phyloP scores from a whole-genome alignment of 352 stramenopile genomes.

The Elongisporangium undulatum region DNA sequence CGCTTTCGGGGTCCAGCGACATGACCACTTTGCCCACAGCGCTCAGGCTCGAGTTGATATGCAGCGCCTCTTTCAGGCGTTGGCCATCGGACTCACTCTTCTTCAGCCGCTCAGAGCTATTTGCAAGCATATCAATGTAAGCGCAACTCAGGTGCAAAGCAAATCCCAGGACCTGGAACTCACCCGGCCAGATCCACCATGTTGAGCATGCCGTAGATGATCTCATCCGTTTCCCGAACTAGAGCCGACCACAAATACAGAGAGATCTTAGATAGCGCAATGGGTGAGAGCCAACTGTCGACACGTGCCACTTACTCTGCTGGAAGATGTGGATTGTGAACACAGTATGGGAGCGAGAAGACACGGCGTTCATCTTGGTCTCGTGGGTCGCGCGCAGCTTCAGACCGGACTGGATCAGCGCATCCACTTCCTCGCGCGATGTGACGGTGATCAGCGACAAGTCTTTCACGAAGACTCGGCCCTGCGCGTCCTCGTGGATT shows the following conservation, averaged over 20 bases:
- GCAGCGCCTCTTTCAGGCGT: slow-evolving; percentile 77
- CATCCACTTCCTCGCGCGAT: slow-evolving; percentile 77
- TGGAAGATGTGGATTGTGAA: slow-evolving; percentile 87
- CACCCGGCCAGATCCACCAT: slow-evolving; percentile 80
- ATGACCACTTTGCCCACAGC: slow-evolving; percentile 86
- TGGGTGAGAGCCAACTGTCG: background rate
- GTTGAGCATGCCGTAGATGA: slow-evolving; percentile 84
- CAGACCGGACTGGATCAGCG: slow-evolving; percentile 83
- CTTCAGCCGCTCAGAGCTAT: slow-evolving; percentile 74
- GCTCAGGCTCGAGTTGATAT: slow-evolving; percentile 85
- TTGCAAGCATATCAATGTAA: background rate
- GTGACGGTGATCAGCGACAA: slow-evolving; percentile 89
- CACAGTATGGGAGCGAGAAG: slow-evolving; percentile 84
- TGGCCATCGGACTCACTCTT: slow-evolving; percentile 86
- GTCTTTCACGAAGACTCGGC: slow-evolving; percentile 92
- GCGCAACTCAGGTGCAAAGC: background rate
- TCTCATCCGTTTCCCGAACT: slow-evolving; percentile 66
- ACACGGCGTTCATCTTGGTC: slow-evolving; percentile 92
- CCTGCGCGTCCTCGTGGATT: slow-evolving; percentile 91
- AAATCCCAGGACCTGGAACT: too few relatives aligned
- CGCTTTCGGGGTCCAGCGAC: slow-evolving; percentile 79
- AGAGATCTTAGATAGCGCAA: background rate
- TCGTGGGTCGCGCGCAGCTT: slow-evolving; percentile 88
- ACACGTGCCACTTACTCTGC: slow-evolving; percentile 34
- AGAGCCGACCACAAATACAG: background rate